Conservation (phyloP, 192 early-diverging fungal species). For the Funneliformis geosporum region DNA sequence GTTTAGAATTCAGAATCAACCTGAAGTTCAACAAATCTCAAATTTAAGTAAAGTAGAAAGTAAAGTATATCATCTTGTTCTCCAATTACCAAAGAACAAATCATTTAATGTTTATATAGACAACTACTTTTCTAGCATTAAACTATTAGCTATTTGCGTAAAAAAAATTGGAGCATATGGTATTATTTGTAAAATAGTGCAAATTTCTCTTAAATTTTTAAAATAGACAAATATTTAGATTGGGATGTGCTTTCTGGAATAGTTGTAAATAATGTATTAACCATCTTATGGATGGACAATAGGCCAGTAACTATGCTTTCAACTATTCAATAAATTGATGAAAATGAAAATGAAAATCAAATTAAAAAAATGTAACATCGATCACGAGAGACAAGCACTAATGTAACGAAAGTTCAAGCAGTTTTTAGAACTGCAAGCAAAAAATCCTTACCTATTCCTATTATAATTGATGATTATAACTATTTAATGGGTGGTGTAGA, state of each 20-base stretch:
- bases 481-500: slow-evolving; percentile 39
- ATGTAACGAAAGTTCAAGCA: slow-evolving; percentile 21
- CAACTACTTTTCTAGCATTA: slow-evolving; percentile 37
- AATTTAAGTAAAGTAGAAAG: slow-evolving; percentile 29
- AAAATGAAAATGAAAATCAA: slow-evolving; percentile 10
- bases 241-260: slow-evolving; percentile 1
- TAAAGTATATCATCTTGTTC: slow-evolving; percentile 33
- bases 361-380: not conserved
- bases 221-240: not conserved
- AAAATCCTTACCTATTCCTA: slow-evolving; percentile 32
- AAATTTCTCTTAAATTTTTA: not conserved
- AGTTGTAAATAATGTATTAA: slow-evolving; percentile 3
- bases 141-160: slow-evolving; percentile 33
- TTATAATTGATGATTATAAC: slow-evolving; percentile 39
- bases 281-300: slow-evolving; percentile 31
- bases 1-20: slow-evolving; percentile 9
- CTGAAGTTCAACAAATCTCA: slow-evolving; percentile 10
- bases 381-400: slow-evolving; percentile 32
- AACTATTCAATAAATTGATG: slow-evolving; percentile 31
- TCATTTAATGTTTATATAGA: slow-evolving; percentile 36
- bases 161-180: slow-evolving; percentile 37
- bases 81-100: slow-evolving; percentile 28
- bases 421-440: slow-evolving; percentile 31
- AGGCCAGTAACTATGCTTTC: slow-evolving; percentile 32
- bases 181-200: not conserved